Percentiles rank a stretch among this genome's conserved stretches.
Evolutionary conservation across 106 monocot species (phyloP).

Genomic region (Gastrodia elata): DNA sequence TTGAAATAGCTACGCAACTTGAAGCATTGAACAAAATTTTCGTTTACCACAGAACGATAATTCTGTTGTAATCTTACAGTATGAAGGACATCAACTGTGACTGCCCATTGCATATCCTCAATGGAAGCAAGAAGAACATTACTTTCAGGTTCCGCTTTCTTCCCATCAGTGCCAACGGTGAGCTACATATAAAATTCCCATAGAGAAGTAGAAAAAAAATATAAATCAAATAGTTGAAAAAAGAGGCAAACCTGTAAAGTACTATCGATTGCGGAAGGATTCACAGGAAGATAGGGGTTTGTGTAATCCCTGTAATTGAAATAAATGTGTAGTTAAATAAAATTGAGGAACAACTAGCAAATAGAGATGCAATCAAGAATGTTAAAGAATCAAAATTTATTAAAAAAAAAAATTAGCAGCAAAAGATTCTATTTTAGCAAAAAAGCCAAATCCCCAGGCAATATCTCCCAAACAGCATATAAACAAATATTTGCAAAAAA

Average conservation of each 20-base stretch:
- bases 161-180: slow-evolving; percentile 48
- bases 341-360: background rate
- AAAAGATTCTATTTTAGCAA: background rate
- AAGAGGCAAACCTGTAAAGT: slow-evolving; percentile 42
- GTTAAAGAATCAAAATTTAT: background rate
- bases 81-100: slow-evolving; percentile 69
- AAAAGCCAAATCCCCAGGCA: background rate
- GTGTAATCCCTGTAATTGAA: slow-evolving; percentile 49
- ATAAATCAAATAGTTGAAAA: background rate
- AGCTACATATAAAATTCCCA: slow-evolving; percentile 22
- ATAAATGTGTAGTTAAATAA: background rate
- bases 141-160: slow-evolving; percentile 58
- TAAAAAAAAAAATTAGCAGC: background rate
- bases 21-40: background rate
- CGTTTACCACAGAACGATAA: background rate
- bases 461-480: background rate
- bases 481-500: background rate
- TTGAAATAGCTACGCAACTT: background rate
- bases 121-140: slow-evolving; percentile 71
- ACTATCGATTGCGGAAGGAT: slow-evolving; percentile 70
- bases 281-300: slow-evolving; percentile 71
- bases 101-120: slow-evolving; percentile 70
- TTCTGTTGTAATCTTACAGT: slow-evolving; percentile 20
- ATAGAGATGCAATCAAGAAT: background rate
- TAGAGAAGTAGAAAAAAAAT: background rate